These are phyloP conservation scores for Sclerotinia spermophila DNA, from an alignment of 2,329 filamentous ascomycete genomes.

Conservation along the genomic window DNA sequence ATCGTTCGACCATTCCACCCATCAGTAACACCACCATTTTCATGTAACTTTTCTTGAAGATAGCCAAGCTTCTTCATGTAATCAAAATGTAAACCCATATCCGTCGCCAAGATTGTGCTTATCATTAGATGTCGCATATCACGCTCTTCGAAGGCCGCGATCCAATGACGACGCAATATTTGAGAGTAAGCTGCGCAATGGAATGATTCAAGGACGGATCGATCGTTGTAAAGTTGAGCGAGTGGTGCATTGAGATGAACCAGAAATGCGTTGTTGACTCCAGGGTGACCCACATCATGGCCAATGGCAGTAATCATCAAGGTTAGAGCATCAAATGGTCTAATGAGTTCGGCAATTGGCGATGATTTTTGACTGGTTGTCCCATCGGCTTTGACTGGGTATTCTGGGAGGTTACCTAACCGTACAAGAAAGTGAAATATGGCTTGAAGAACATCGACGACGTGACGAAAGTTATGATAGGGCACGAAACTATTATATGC, in stretches of 20 bases:
- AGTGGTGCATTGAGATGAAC: conserved; percentile 88
- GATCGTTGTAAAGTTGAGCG: conserved; percentile 94
- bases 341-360: conserved; percentile 70
- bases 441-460: conserved; percentile 92
- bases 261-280: conserved; percentile 96
- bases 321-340: conserved; percentile 82
- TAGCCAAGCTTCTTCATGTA: conserved; percentile 89
- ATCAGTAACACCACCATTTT: conserved; percentile 57
- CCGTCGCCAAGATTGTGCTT: conserved; percentile 93
- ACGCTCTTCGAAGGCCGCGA: conserved; percentile 70
- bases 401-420: conserved; percentile 71
- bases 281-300: conserved; percentile 94
- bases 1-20: conserved; percentile 73
- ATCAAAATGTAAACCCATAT: conserved; percentile 95
- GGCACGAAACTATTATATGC: conserved; percentile 97
- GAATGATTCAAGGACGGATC: conserved; percentile 93
- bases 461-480: conserved; percentile 98
- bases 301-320: conserved; percentile 94
- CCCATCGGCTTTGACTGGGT: conserved; percentile 42
- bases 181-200: conserved; percentile 97
- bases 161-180: conserved; percentile 91
- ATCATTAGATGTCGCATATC: conserved; percentile 90
- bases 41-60: conserved; percentile 72
- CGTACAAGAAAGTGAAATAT: conserved; percentile 84
- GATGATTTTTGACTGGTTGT: conserved; percentile 43